Evolutionary conservation across 306 rosid genomes (phyloP).

Genomic region (Calophaca sinica): DNA sequence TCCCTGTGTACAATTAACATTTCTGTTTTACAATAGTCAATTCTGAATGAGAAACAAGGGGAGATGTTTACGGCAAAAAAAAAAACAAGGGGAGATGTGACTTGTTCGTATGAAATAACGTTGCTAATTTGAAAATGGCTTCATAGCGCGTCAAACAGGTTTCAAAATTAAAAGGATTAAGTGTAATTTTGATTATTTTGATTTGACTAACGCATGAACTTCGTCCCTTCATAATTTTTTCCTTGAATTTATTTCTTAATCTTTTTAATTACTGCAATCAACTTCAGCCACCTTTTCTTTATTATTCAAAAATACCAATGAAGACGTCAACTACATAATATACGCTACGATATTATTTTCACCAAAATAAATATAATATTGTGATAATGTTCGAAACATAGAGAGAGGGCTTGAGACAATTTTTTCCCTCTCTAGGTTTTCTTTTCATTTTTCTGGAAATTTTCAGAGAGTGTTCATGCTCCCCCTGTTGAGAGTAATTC

Average conservation of each 20-base stretch:
- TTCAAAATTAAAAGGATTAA: not conserved
- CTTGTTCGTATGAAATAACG: not conserved
- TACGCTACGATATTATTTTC: not conserved
- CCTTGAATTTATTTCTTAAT: not conserved
- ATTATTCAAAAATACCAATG: not conserved
- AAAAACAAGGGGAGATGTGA: not conserved
- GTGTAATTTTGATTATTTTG: not conserved
- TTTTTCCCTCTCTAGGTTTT: too few relatives aligned
- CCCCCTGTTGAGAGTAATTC: too few relatives aligned
- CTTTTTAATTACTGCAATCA: not conserved
- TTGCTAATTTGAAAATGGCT: not conserved
- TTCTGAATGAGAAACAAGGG: too few relatives aligned
- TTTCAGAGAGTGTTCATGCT: too few relatives aligned
- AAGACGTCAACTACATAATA: not conserved
- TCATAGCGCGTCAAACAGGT: too few relatives aligned
- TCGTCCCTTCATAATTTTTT: not conserved
- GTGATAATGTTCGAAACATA: too few relatives aligned
- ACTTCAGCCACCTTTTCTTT: not conserved
- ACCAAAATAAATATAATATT: too few relatives aligned
- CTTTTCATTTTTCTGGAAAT: too few relatives aligned
- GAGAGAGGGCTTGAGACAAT: too few relatives aligned
- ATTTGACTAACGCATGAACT: not conserved
- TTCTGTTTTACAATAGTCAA: too few relatives aligned
- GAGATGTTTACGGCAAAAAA: too few relatives aligned
- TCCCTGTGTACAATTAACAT: too few relatives aligned